Evolutionary conservation across 352 stramenopile genomes (phyloP).

Genomic region (Pythium scleroteichum): DNA sequence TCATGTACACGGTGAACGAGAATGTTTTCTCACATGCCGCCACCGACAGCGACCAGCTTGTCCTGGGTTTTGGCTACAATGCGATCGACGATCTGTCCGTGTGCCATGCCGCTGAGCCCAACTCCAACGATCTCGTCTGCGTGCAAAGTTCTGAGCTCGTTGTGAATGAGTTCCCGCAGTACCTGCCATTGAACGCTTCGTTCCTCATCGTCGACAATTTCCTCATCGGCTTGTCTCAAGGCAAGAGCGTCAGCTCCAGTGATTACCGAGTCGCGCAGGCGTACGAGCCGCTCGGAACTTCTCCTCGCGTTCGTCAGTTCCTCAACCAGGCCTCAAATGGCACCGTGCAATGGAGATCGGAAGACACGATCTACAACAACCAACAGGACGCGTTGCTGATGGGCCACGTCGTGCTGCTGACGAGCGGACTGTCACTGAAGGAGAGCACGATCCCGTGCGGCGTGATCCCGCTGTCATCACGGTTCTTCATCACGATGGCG

Average conservation of each 20-base stretch:
- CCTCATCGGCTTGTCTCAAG: constrained; percentile 16
- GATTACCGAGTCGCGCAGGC: constrained; percentile 14
- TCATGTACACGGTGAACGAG: constrained; percentile 1
- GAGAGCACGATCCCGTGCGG: constrained; percentile 18
- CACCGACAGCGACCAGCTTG: not conserved
- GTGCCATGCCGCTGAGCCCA: constrained; percentile 1
- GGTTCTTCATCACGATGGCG: constrained; percentile 29
- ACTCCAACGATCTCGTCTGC: constrained; percentile 12
- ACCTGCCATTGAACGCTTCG: constrained; percentile 18
- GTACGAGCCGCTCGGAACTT: constrained; percentile 22
- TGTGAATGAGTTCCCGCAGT: not conserved
- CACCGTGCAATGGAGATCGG: constrained; percentile 19
- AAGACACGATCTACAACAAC: not conserved
- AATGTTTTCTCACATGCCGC: not conserved
- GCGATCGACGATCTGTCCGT: constrained; percentile 5
- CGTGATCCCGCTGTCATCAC: constrained; percentile 18
- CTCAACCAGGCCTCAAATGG: constrained; percentile 19
- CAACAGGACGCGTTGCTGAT: constrained; percentile 1
- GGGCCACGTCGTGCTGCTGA: constrained; percentile 5
- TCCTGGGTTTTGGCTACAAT: constrained; percentile 7
- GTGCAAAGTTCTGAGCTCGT: constrained; percentile 15
- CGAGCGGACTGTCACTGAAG: constrained; percentile 2
- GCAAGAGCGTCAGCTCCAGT: not conserved
- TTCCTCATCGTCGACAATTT: constrained; percentile 19
- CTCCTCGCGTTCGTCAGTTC: constrained; percentile 8